A percentile compares a stretch with the other conserved stretches of the same genome.
Conservation (phyloP, 75 land plant genomes). For the Sequoiadendron giganteum region DNA sequence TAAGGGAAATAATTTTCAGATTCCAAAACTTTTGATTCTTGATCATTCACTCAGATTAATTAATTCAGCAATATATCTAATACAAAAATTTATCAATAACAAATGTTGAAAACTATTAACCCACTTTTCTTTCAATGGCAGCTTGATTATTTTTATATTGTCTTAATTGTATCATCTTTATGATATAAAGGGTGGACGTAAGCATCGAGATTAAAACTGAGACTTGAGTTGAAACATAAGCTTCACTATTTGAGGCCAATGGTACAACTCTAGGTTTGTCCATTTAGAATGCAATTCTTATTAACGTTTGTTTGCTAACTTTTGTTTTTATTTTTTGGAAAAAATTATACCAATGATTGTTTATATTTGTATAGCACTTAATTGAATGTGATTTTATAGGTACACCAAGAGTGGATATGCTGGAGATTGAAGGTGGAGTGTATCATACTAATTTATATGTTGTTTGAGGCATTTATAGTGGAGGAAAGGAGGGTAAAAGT, state of each 20-base stretch:
- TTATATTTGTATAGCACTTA: background rate
- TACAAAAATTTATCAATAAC: background rate
- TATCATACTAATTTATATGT: conserved; percentile 96
- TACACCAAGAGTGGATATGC: conserved; percentile 75
- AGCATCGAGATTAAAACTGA: background rate
- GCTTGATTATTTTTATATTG: background rate
- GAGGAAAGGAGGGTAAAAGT: conserved; percentile 97
- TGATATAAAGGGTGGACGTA: background rate
- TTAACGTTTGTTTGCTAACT: background rate
- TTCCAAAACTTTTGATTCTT: background rate
- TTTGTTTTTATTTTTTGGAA: background rate
- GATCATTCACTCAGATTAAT: background rate
- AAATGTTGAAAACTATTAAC: no score
- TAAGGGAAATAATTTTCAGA: background rate
- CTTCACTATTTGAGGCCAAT: background rate
- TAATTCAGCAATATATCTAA: background rate
- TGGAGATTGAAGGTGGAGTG: conserved; percentile 97
- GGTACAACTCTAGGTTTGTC: background rate
- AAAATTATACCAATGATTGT: background rate
- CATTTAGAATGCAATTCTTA: background rate
- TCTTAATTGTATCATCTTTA: background rate
- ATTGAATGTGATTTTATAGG: conserved; percentile 35
- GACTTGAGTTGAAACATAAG: background rate
- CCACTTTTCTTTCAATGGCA: background rate
- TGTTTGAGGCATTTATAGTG: conserved; percentile 87